These are phyloP conservation scores for Coelastrella sp. DNA, from an alignment of 139 green algal species.

Conservation along the genomic window DNA sequence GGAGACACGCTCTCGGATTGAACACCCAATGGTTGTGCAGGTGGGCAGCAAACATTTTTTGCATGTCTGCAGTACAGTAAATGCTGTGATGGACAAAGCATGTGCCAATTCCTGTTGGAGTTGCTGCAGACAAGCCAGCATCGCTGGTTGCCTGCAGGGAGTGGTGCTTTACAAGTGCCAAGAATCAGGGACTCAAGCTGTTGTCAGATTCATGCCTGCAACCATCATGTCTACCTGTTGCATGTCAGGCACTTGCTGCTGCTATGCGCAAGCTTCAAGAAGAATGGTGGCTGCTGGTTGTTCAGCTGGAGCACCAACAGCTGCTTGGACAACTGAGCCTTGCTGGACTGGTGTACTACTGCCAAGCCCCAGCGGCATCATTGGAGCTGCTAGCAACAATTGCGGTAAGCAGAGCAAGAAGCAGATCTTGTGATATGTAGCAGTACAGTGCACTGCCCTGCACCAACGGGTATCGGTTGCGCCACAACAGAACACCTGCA, in stretches of 20 bases:
- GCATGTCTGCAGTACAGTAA: too few species aligned
- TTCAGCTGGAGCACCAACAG: conserved; percentile 88
- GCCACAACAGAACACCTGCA: not conserved
- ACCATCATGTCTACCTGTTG: not conserved
- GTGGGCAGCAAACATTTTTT: not conserved
- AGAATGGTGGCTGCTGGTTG: conserved; percentile 87
- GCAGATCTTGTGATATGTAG: not conserved
- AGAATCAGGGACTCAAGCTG: too few species aligned
- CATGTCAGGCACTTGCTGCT: conserved; percentile 80
- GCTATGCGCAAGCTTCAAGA: conserved; percentile 75
- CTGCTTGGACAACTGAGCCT: conserved; percentile 71
- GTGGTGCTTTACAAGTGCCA: too few species aligned
- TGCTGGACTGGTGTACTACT: conserved; percentile 82
- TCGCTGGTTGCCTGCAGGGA: too few species aligned
- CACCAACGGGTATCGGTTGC: too few species aligned
- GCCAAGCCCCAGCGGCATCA: conserved; percentile 72
- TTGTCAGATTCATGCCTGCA: too few species aligned
- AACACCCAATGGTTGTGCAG: conserved; percentile 27
- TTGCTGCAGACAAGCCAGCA: too few species aligned
- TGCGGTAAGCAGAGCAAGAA: conserved; percentile 48
- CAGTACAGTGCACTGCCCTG: too few species aligned
- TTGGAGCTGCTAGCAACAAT: conserved; percentile 80
- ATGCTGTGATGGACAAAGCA: too few species aligned
- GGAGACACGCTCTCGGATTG: conserved; percentile 74
- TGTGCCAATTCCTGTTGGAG: too few species aligned